phyloP scores from a whole-genome alignment of 441 rosid species.

The Brassica hybrid region DNA sequence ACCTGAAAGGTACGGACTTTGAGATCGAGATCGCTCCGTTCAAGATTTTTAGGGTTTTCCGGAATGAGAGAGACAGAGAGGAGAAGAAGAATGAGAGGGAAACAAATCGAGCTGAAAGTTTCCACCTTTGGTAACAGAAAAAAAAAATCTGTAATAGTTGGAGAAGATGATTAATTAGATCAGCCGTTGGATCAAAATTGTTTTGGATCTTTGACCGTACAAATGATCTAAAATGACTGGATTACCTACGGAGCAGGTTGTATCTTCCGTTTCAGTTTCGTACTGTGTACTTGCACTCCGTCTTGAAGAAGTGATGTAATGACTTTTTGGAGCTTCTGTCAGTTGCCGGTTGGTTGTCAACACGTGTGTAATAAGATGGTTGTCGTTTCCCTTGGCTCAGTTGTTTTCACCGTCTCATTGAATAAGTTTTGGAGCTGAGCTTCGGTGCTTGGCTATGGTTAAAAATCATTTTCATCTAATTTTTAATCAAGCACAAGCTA shows the following conservation, averaged over 20 bases:
- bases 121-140: not conserved
- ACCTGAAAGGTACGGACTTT: not conserved
- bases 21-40: not conserved
- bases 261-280: not conserved
- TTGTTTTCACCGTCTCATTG: too few species aligned
- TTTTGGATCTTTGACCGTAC: not conserved
- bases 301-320: not conserved
- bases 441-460: too few species aligned
- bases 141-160: not conserved
- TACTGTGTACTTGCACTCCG: not conserved
- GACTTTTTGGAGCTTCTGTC: not conserved
- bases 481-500: too few species aligned
- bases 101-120: constrained; percentile 2
- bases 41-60: not conserved
- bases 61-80: not conserved
- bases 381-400: too few species aligned
- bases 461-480: too few species aligned
- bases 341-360: not conserved
- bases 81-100: not conserved
- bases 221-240: not conserved
- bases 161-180: not conserved
- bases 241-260: not conserved
- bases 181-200: not conserved
- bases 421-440: too few species aligned
- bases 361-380: too few species aligned